Evolutionary conservation across 306 rosid genomes (phyloP).

Genomic region (Lagenaria siceraria): DNA sequence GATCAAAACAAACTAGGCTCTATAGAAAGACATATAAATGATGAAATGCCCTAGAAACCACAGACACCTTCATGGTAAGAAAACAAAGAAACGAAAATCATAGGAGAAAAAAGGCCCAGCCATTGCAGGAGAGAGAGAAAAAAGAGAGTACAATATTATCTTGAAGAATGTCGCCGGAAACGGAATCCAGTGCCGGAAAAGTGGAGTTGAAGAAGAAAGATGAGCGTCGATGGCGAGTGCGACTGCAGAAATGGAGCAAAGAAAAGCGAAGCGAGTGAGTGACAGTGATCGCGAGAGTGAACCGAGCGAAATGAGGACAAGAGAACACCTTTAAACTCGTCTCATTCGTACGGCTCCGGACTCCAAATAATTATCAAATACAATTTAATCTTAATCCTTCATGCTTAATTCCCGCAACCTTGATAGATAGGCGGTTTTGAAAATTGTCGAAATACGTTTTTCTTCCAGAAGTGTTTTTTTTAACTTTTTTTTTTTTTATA

Average conservation of each 20-base stretch:
- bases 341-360: not conserved
- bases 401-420: too few species aligned
- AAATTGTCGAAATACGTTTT: too few species aligned
- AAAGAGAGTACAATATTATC: not conserved
- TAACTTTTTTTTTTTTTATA: too few species aligned
- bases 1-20: not conserved
- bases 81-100: not conserved
- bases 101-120: not conserved
- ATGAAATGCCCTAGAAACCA: not conserved
- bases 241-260: not conserved
- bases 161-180: not conserved
- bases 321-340: not conserved
- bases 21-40: not conserved
- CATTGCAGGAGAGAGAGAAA: not conserved
- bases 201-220: not conserved
- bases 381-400: too few species aligned
- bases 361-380: not conserved
- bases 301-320: not conserved
- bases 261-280: not conserved
- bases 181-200: not conserved
- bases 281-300: not conserved
- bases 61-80: not conserved
- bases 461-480: too few species aligned
- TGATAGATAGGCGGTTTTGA: too few species aligned
- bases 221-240: too few species aligned